Base-by-base conservation (phyloP, 2,329 filamentous ascomycete species). In the Curvularia lunata region DNA sequence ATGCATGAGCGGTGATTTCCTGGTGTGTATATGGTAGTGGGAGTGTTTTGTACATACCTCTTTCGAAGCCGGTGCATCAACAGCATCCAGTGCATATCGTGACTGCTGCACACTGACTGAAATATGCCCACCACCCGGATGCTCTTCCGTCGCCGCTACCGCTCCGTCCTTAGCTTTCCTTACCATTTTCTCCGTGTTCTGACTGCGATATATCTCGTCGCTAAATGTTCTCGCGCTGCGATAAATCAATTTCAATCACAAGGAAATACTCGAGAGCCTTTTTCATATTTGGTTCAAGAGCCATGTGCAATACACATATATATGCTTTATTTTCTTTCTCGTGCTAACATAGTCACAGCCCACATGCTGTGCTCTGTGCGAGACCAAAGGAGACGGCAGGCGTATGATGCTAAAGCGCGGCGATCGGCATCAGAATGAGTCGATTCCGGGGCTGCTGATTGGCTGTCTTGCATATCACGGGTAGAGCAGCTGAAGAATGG, bases 41-140 rank as follows among this genome's bases (percentile, higher is more conserved):
- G 16, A 21, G 7, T 18, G 34, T 18, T 27, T n/a, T 46, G 19
- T 2, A 4, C 13, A 45, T 48, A 75, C 74, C 58, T 78, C 76
- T 62, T 76, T 77, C 1, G 73, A 73, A 12, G 72, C 70, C 1
- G 76, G 76, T 9, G 75, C 73, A 64, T 77, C 74, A 3, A 78
- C 59, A 9, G 74, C 71, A 54, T 78, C 76, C 2, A 75, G 57
- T n/a, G 73, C 71, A 56, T 75, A 77, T 19, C 76, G 65, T 16
- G 72, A 75, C 55, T 77, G 76, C 58, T 78, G 76, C 42, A 70
- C 71, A n/a, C 74, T 76, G 4, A 78, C 74, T 3, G 61, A 61
- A 28, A 77, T 72, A 49, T 74, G 61, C 0, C 64, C 67, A 8
- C 68, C 68, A 5, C 69, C 68, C 4, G 58, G 60, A 57, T 70